Evolutionary conservation across 1,139 yeast genomes (phyloP).

Genomic region (Citeromyces hawaiiensis): DNA sequence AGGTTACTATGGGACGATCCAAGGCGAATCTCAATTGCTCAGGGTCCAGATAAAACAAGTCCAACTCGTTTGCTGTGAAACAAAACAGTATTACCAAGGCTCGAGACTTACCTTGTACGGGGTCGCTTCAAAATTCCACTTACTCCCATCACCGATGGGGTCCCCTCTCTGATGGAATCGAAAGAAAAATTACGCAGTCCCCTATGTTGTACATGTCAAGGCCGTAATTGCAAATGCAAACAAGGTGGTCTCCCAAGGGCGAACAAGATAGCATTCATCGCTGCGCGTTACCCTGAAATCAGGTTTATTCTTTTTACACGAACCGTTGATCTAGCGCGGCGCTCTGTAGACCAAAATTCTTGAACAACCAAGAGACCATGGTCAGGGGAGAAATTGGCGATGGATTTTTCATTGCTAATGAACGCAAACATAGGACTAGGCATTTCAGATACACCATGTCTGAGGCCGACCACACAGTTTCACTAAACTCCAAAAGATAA

Average conservation of each 20-base stretch:
- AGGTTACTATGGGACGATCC: conserved; percentile 48
- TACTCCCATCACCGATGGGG: conserved; percentile 85
- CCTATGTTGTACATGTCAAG: conserved; percentile 45
- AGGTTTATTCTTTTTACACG: conserved; percentile 88
- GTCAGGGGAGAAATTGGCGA: too few relatives aligned
- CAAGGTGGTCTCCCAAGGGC: conserved; percentile 83
- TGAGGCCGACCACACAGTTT: too few relatives aligned
- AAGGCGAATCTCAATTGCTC: conserved; percentile 11
- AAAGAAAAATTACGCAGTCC: conserved; percentile 9
- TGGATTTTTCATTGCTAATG: too few relatives aligned
- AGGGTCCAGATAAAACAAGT: too few relatives aligned
- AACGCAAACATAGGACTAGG: too few relatives aligned
- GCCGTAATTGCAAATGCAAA: conserved; percentile 98
- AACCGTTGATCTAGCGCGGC: conserved; percentile 62
- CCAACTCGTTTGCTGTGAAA: conserved; percentile 56
- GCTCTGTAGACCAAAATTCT: conserved; percentile 58
- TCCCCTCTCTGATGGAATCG: conserved; percentile 49
- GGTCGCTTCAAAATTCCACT: conserved; percentile 69
- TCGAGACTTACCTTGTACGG: conserved; percentile 89
- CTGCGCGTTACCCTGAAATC: conserved; percentile 36
- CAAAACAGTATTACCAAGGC: conserved; percentile 95
- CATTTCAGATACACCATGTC: too few relatives aligned
- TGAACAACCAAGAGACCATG: too few relatives aligned
- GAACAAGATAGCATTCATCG: conserved; percentile 83
- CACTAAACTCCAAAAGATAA: too few relatives aligned